phyloP scores from a whole-genome alignment of 305 asterid genomes.

The Fraxinus paxiana region DNA sequence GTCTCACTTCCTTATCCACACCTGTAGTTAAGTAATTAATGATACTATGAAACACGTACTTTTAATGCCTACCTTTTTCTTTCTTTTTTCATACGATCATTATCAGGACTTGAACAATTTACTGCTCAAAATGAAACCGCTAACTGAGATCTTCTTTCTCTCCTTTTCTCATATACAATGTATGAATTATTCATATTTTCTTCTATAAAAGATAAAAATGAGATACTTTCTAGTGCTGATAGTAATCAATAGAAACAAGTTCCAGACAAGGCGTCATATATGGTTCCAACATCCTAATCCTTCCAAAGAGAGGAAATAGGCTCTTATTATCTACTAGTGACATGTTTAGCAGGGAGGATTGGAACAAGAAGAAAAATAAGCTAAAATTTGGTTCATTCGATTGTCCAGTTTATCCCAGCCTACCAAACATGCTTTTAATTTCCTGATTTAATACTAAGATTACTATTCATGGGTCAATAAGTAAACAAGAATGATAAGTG shows the following conservation, averaged over 20 bases:
- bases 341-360: background rate
- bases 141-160: background rate
- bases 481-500: background rate
- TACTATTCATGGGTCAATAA: background rate
- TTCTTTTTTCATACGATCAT: background rate
- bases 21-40: conserved; percentile 13
- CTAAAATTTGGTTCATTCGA: background rate
- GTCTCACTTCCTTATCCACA: conserved; percentile 11
- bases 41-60: background rate
- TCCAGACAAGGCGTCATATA: background rate
- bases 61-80: background rate
- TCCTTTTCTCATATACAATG: background rate
- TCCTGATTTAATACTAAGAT: background rate
- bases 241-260: background rate
- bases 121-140: background rate
- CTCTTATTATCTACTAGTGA: background rate
- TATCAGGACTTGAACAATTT: background rate
- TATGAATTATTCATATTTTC: background rate
- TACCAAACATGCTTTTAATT: background rate
- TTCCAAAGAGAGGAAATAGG: background rate
- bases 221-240: background rate
- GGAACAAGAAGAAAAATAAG: background rate
- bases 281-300: background rate
- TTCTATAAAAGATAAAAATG: background rate
- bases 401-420: background rate